These are phyloP conservation scores for Penicillium sp. DNA, from an alignment of 2,329 filamentous ascomycete species.

Conservation along the genomic window DNA sequence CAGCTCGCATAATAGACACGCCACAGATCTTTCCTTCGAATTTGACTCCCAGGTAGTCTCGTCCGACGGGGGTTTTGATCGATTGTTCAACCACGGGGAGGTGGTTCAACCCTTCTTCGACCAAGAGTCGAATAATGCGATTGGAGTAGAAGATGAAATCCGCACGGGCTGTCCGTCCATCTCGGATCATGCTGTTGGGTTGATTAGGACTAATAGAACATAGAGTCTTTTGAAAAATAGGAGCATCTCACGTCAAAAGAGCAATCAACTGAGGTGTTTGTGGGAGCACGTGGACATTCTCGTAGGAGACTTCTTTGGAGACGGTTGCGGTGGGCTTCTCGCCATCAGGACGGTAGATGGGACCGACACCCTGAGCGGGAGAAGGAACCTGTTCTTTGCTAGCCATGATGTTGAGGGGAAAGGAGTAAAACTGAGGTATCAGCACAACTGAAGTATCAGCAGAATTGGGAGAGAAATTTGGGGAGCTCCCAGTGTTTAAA, in stretches of 20 bases:
- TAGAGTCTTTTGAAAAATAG: too few species aligned
- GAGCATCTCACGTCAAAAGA: constrained; percentile 90
- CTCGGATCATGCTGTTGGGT: constrained; percentile 80
- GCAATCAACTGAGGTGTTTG: constrained; percentile 98
- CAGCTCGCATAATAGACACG: constrained; percentile 97
- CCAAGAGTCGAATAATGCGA: constrained; percentile 91
- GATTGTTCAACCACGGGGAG: constrained; percentile 86
- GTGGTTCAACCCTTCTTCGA: constrained; percentile 97
- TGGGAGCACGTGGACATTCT: constrained; percentile 86
- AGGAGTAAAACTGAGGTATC: too few species aligned
- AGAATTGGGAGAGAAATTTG: neutral
- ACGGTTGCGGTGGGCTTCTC: constrained; percentile 88
- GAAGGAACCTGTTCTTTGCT: constrained; percentile 40
- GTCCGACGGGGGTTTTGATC: constrained; percentile 88
- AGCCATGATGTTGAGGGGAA: constrained; percentile 22
- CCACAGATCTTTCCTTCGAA: constrained; percentile 99
- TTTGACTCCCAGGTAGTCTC: constrained; percentile 84
- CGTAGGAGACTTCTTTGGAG: constrained; percentile 77
- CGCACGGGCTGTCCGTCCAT: constrained; percentile 84
- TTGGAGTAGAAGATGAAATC: constrained; percentile 99
- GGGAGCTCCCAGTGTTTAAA: neutral
- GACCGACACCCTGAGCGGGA: constrained; percentile 73
- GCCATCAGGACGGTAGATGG: constrained; percentile 73
- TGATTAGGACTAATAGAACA: neutral
- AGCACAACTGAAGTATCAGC: too few species aligned